phyloP scores from a whole-genome alignment of 345 rosid genomes.

The Linum tenue region DNA sequence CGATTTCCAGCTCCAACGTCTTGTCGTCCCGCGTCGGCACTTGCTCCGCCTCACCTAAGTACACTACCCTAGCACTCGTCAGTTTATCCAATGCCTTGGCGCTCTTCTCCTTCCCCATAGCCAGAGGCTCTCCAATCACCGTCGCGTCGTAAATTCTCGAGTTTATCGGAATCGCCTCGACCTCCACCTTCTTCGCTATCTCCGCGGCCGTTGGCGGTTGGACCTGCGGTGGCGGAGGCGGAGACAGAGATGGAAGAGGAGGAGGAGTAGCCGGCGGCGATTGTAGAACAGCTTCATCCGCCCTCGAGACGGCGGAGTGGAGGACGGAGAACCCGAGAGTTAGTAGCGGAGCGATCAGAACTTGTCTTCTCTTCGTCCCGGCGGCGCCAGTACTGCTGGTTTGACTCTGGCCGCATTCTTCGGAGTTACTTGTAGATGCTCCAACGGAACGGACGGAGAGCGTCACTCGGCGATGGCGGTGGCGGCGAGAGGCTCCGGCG shows the following conservation, averaged over 20 bases:
- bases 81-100: conserved; percentile 76
- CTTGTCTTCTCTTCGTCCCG: conserved; percentile 29
- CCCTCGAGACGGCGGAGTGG: conserved; percentile 18
- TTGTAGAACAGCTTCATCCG: conserved; percentile 9
- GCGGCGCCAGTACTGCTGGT: background rate
- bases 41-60: conserved; percentile 83
- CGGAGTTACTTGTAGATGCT: background rate
- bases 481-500: background rate
- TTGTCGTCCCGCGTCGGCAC: conserved; percentile 74
- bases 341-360: conserved; percentile 37
- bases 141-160: conserved; percentile 83
- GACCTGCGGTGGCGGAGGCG: conserved; percentile 13
- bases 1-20: conserved; percentile 66
- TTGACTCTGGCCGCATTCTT: conserved; percentile 7
- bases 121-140: conserved; percentile 86
- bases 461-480: conserved; percentile 9
- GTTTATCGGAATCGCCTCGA: conserved; percentile 23
- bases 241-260: background rate
- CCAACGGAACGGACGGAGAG: conserved; percentile 5
- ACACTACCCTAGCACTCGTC: conserved; percentile 66
- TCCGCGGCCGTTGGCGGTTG: conserved; percentile 13
- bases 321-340: conserved; percentile 17
- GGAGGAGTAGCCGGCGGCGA: conserved; percentile 7
- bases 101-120: conserved; percentile 68
- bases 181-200: conserved; percentile 17